Conservation (phyloP, 106 monocot genomes). For the Dioscorea alata region DNA sequence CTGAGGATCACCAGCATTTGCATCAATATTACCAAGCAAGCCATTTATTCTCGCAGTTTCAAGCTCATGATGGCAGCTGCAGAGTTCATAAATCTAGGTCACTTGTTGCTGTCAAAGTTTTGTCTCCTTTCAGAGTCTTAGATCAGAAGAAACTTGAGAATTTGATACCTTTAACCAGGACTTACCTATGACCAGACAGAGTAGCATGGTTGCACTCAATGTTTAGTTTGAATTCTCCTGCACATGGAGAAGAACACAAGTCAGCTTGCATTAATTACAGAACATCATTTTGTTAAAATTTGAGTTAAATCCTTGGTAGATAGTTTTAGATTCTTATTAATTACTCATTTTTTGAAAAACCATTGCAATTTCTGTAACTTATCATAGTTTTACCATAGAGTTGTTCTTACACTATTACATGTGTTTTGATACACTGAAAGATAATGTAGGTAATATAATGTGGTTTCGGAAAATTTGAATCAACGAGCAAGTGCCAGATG, state of each 20-base stretch:
- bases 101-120: too few species aligned
- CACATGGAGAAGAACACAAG: not conserved
- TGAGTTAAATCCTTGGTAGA: too few species aligned
- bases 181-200: conserved; percentile 86
- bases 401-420: too few species aligned
- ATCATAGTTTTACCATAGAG: too few species aligned
- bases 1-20: conserved; percentile 98
- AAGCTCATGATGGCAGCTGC: conserved; percentile 94
- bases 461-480: too few species aligned
- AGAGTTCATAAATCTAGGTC: not conserved
- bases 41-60: conserved; percentile 98
- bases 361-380: too few species aligned
- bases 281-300: too few species aligned
- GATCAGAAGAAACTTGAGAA: not conserved
- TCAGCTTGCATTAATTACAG: too few species aligned
- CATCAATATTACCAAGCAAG: conserved; percentile 94
- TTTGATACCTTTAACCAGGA: not conserved
- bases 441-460: too few species aligned
- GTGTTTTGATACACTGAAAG: too few species aligned
- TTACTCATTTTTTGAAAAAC: too few species aligned
- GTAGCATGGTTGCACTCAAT: conserved; percentile 99
- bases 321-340: too few species aligned
- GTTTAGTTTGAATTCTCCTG: conserved; percentile 96
- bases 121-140: not conserved
- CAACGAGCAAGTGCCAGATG: not conserved